Base-by-base conservation (phyloP, 352 stramenopile species). In the Phytophthora kernoviae region DNA sequence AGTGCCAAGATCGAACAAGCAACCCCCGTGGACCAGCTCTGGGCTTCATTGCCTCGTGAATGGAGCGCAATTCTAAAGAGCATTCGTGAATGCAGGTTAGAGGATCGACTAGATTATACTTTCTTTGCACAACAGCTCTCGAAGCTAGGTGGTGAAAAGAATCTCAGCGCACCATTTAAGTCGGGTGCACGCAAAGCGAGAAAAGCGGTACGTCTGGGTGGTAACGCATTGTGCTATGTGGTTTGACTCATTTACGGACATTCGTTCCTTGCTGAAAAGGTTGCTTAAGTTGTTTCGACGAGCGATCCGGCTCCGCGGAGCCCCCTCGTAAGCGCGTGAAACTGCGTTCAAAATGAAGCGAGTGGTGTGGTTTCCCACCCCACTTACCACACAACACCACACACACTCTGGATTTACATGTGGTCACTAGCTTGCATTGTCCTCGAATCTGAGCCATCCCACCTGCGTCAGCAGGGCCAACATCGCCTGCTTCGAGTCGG, bases 71-170 rank as follows among this genome's bases (percentile, higher is more conserved):
- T 95, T 73, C 42, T 95, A 14, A 65, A 71, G 30, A 66, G 65
- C 8, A 84, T 87, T 10, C 84, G 82, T 26, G 62, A 46, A 1
- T 89, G 75, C 39, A 70, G 56, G 9, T 94, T 92, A 45, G 86
- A 93, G 37, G 80, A 90, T 17, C 79, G 84, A 21, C 86, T 84
- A 18, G 82, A 93, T 42, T 94, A 94, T 46, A 80, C 79, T 7
- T 91, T 83, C 36, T 92, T 86, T 39, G 47, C 44, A 3, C 58
- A 77, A 34, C 65, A 86, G 33, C 70, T 91, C 17, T 53, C 64
- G n/a, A 84, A 80, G 24, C 56, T 94, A 14, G 70, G 66, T 34
- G 80, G 75, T 14, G 71, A 72, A 10, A 77, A 75, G 46, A 56
- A 64, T 5, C 58, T 74, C 6, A 70, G 47, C 0, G 64, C 71